Conservation (phyloP, 1,139 yeast genomes). For the Lodderomyces elongisporus region DNA sequence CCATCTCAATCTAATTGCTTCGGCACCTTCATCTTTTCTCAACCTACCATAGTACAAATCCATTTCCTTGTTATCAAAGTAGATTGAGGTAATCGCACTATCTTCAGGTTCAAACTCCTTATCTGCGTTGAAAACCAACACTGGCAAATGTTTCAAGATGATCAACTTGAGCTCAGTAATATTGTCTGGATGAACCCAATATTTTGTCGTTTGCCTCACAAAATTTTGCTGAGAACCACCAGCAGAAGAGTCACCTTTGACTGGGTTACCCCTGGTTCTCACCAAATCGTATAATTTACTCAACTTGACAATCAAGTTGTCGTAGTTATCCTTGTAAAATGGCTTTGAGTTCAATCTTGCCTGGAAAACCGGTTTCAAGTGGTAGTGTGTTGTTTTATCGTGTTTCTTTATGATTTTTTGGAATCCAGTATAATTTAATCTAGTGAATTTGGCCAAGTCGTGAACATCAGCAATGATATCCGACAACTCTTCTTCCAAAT, state of each 20-base stretch:
- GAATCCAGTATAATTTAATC: slow-evolving; percentile 93
- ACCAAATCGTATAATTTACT: slow-evolving; percentile 88
- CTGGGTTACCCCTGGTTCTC: slow-evolving; percentile 92
- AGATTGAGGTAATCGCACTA: slow-evolving; percentile 92
- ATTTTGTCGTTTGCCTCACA: slow-evolving; percentile 95
- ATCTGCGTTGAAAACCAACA: slow-evolving; percentile 89
- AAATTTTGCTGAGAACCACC: slow-evolving; percentile 98
- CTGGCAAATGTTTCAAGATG: slow-evolving; percentile 91
- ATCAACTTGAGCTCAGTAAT: slow-evolving; percentile 94
- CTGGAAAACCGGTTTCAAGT: slow-evolving; percentile 84
- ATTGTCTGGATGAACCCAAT: slow-evolving; percentile 99
- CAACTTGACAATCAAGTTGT: slow-evolving; percentile 78
- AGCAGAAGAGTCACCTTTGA: slow-evolving; percentile 88
- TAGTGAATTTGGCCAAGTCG: slow-evolving; percentile 87
- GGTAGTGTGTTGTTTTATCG: slow-evolving; percentile 83
- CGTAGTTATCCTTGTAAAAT: slow-evolving; percentile 92
- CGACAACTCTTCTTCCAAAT: slow-evolving; percentile 82
- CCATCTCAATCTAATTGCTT: slow-evolving; percentile 97
- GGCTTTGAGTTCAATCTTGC: slow-evolving; percentile 91
- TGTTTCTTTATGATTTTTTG: slow-evolving; percentile 94
- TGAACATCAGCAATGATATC: slow-evolving; percentile 97
- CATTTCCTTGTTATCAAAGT: slow-evolving; percentile 83
- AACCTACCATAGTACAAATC: slow-evolving; percentile 92
- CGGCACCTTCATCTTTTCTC: slow-evolving; percentile 97
- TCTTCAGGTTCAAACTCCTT: slow-evolving; percentile 94